A percentile compares a stretch with the other conserved stretches of the same genome.
These are phyloP conservation scores for Taiozyma sp. DNA, from an alignment of 1,139 yeast genomes.

Conservation along the genomic window DNA sequence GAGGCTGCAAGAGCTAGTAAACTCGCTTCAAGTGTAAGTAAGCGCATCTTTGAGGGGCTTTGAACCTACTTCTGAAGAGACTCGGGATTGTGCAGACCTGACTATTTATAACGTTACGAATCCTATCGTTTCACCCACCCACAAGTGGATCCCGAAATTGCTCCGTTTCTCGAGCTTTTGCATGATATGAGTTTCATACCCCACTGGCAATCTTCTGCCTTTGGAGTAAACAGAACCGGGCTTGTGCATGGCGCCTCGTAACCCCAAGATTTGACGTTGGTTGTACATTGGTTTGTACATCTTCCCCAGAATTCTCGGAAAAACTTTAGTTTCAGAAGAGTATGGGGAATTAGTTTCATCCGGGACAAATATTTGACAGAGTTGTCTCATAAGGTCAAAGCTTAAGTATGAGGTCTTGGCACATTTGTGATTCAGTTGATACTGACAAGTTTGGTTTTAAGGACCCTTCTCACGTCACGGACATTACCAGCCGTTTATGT, in stretches of 20 bases:
- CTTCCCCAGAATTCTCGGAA: neutral
- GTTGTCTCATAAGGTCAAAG: too few species aligned
- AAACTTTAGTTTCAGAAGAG: neutral
- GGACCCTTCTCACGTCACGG: too few species aligned
- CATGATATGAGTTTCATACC: neutral
- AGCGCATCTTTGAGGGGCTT: neutral
- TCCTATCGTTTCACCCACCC: too few species aligned
- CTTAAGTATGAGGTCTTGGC: too few species aligned
- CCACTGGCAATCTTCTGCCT: neutral
- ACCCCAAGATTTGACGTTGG: too few species aligned
- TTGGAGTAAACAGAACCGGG: neutral
- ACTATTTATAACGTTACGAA: too few species aligned
- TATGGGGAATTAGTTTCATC: neutral
- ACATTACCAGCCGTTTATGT: too few species aligned
- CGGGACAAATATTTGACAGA: neutral
- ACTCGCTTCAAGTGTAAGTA: neutral
- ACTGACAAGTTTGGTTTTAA: too few species aligned
- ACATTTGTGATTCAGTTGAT: too few species aligned
- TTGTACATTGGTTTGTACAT: neutral
- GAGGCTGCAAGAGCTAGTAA: neutral
- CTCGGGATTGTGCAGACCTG: neutral
- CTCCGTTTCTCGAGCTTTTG: neutral
- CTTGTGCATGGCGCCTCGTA: neutral
- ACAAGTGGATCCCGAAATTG: neutral
- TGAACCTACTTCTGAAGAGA: neutral